Base-by-base conservation (phyloP, 305 asterid genomes). In the Ilex paraguariensis region DNA sequence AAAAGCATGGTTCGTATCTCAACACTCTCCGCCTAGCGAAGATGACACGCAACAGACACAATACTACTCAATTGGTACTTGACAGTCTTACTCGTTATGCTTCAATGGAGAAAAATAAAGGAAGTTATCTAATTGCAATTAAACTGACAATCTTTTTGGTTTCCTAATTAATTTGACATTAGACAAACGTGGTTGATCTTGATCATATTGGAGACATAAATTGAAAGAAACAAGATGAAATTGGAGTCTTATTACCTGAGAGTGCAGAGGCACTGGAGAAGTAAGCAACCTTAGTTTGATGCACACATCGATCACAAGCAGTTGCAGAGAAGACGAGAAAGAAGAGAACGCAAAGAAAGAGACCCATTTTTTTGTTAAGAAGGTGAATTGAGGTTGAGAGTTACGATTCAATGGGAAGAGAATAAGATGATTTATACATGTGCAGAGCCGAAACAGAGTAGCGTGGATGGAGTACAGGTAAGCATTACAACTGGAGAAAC, bases 251-350 rank as follows among this genome's bases (percentile, higher is more conserved):
- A 21, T 21, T 84, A 91, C 98, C 77, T 60, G 62, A 71, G 55
- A 91, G 89, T 7, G 87, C 73, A 10, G 79, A 62, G 42, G 81
- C 79, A 1, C 61, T 75, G 69, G 86, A 68, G 61, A 86, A 84
- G 78, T 74, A 86, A 12, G 93, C 71, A 11, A 65, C 90, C 65
- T 77, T 91, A 36, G 83, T 57, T 61, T 60, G 77, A 56, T 79
- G 88, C 3, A 77, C 68, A 57, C 96, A 91, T 67, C 87, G 88
- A 70, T 86, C 94, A 45, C 95, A 91, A 45, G 93, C 95, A 16
- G 79, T 48, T 15, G 77, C 85, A 10, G 80, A 74, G 2, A 88
- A 82, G 59, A 75, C 53, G 11, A 66, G 4, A 32, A 82, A 13
- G 56, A 52, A 52, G 56, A 52, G 11, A 62, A 77, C 50, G 28